These are phyloP conservation scores for Daldinia sp. DNA, from an alignment of 2,329 filamentous ascomycete species.

Conservation along the genomic window DNA sequence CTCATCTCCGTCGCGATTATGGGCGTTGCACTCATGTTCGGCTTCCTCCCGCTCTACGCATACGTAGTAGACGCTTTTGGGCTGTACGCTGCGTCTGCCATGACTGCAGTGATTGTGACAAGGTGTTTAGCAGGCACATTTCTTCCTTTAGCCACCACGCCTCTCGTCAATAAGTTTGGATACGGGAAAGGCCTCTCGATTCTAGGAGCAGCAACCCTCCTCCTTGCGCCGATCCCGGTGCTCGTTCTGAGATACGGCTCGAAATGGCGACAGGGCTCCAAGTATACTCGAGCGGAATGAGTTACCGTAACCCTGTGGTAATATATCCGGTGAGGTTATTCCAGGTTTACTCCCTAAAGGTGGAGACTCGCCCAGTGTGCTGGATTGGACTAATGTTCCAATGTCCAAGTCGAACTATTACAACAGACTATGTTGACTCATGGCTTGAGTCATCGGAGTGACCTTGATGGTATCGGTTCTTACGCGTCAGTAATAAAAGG, in stretches of 20 bases:
- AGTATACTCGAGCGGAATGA: slow-evolving; percentile 55
- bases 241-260: slow-evolving; percentile 60
- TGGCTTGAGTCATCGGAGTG: background rate
- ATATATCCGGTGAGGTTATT: background rate
- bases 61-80: slow-evolving; percentile 67
- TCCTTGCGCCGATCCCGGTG: slow-evolving; percentile 60
- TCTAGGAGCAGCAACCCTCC: slow-evolving; percentile 52
- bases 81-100: slow-evolving; percentile 63
- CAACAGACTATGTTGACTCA: background rate
- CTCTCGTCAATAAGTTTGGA: slow-evolving; percentile 57
- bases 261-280: slow-evolving; percentile 59
- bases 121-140: slow-evolving; percentile 65
- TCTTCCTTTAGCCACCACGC: slow-evolving; percentile 59
- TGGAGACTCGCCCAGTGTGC: background rate
- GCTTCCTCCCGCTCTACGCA: slow-evolving; percentile 59
- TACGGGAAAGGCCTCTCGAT: slow-evolving; percentile 61
- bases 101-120: slow-evolving; percentile 64
- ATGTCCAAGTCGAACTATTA: background rate
- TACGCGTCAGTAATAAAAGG: background rate
- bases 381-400: background rate
- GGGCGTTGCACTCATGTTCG: slow-evolving; percentile 56
- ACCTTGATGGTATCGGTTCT: background rate
- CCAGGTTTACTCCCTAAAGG: background rate
- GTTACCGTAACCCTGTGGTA: background rate
- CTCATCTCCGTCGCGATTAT: slow-evolving; percentile 55